Conservation (phyloP, 371 early-diverging fungal genomes). For the Mucor plumbeus region DNA sequence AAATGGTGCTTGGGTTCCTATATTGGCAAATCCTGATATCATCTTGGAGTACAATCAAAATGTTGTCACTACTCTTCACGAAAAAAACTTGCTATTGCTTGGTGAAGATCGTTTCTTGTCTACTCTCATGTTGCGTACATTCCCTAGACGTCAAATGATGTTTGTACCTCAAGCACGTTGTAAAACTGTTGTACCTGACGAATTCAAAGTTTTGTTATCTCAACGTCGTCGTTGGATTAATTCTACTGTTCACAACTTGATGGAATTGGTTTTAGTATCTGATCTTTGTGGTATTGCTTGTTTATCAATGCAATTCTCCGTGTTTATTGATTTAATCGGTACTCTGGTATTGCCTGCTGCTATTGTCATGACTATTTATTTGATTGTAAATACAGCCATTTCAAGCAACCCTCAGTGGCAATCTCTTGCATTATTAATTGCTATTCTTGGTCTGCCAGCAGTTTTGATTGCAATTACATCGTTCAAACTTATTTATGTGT, state of each 20-base stretch:
- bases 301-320: constrained; percentile 98
- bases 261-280: constrained; percentile 92
- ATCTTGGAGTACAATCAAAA: constrained; percentile 90
- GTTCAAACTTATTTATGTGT: constrained; percentile 73
- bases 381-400: constrained; percentile 63
- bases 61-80: constrained; percentile 92
- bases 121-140: constrained; percentile 92
- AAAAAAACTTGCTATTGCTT: constrained; percentile 92
- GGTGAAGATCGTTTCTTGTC: constrained; percentile 98
- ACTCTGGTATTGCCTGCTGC: constrained; percentile 97
- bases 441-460: constrained; percentile 82
- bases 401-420: constrained; percentile 60
- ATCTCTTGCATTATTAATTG: constrained; percentile 74
- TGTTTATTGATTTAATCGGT: constrained; percentile 95
- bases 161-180: constrained; percentile 94
- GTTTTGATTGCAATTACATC: constrained; percentile 87
- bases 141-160: constrained; percentile 90
- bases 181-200: constrained; percentile 94
- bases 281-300: constrained; percentile 98
- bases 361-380: constrained; percentile 85
- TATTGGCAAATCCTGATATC: constrained; percentile 90
- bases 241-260: constrained; percentile 96
- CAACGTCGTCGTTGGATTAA: constrained; percentile 99
- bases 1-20: constrained; percentile 80
- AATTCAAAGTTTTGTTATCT: constrained; percentile 88